phyloP scores from a whole-genome alignment of 2,329 filamentous ascomycete genomes.

The Rugonectria rugulosa region DNA sequence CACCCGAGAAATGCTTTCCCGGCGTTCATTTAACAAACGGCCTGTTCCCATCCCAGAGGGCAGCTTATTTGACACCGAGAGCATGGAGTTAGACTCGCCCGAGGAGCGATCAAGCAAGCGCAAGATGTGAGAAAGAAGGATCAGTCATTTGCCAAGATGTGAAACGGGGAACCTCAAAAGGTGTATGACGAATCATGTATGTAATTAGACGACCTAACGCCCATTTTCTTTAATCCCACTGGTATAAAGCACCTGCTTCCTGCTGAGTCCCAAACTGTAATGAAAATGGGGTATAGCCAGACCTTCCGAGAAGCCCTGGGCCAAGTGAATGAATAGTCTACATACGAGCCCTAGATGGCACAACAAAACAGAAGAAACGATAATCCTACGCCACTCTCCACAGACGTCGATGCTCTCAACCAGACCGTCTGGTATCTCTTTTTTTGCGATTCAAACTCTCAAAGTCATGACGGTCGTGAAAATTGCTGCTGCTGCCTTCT shows the following conservation, averaged over 20 bases:
- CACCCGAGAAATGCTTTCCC: constrained; percentile 35
- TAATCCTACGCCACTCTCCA: constrained; percentile 34
- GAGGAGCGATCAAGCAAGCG: constrained; percentile 60
- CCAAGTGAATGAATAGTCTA: constrained; percentile 35
- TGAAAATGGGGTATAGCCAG: constrained; percentile 27
- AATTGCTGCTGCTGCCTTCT: constrained; percentile 19
- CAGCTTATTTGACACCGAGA: constrained; percentile 54
- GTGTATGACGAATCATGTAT: constrained; percentile 39
- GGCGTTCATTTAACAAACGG: constrained; percentile 43
- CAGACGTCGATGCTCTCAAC: constrained; percentile 13
- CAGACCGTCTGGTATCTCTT: constrained; percentile 22
- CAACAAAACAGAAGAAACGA: constrained; percentile 31
- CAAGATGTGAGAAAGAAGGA: constrained; percentile 53
- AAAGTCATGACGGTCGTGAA: constrained; percentile 42
- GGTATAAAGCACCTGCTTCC: constrained; percentile 25
- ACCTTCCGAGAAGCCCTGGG: constrained; percentile 31
- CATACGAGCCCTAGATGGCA: constrained; percentile 37
- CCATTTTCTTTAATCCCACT: constrained; percentile 29
- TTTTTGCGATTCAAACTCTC: constrained; percentile 26
- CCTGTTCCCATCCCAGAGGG: constrained; percentile 51
- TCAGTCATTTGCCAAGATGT: not conserved
- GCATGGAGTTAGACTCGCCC: constrained; percentile 65
- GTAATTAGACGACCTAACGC: constrained; percentile 39
- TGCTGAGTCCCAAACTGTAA: constrained; percentile 22
- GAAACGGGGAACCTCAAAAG: constrained; percentile 19